Base-by-base conservation (phyloP, 1,284 basidiomycete genomes). In the Singerocomus rubriflavus region DNA sequence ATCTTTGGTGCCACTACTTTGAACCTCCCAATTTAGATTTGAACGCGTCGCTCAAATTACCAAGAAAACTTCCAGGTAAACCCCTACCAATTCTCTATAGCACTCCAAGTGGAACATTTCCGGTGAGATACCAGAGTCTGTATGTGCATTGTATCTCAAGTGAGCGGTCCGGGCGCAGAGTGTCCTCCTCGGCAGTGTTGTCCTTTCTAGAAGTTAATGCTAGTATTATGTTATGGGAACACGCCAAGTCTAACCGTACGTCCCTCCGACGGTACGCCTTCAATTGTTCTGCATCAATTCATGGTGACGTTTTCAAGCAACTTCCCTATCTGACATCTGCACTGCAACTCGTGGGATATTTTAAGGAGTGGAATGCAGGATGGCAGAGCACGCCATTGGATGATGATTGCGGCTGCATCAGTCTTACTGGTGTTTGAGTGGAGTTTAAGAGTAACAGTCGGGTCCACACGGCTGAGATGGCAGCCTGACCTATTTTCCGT, bases 151-250 rank as follows among this genome's bases (percentile, higher is more conserved):
- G 16, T 35, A 16, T 38, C 48, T 50, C 32, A 38, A 27, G 38
- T 46, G 47, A 32, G 36, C 34, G 21, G 21, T 21, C 21, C 21
- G 21, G 54, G 57, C 46, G 50, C 45, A 47, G 49, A 33, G 17
- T 14, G 25, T 12, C 40, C 29, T 26, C 33, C 36, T 49, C 26
- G 46, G 48, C 40, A 4, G 29, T 13, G 43, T 52, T 43, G 27
- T 14, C 7, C 21, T 17, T 44, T 46, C 37, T 29, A 34, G 26
- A 29, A 25, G 26, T 25, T 8, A 12, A 21, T 21, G 21, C 4
- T 21, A 4, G 21, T 21, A 21, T 21, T 21, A 25, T 40, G 30
- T 47, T 25, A 53, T 32, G 34, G 38, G 21, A 46, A 30, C 6
- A 29, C 35, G 16, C n/a, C 7, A 13, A 31, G 14, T 34, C 16